phyloP scores from a whole-genome alignment of 2,329 filamentous ascomycete species.

The Sclerotiophoma versabilis region DNA sequence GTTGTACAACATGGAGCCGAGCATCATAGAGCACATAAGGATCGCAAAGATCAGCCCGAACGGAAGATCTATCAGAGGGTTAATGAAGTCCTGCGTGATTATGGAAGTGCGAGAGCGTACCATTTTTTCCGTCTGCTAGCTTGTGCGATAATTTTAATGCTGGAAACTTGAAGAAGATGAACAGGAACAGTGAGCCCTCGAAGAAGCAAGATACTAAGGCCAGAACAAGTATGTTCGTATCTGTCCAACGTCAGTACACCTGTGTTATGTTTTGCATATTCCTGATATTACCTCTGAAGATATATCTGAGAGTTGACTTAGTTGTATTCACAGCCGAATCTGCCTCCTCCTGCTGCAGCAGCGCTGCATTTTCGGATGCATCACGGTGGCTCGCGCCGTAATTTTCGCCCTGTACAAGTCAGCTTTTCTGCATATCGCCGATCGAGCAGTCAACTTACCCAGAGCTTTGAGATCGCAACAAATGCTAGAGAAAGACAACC shows the following conservation, averaged over 20 bases:
- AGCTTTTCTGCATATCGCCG: conserved; percentile 2
- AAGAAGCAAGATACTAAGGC: conserved; percentile 64
- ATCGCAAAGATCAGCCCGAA: conserved; percentile 64
- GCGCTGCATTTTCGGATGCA: conserved; percentile 27
- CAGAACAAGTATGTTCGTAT: conserved; percentile 60
- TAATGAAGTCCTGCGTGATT: neutral
- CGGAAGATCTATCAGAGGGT: conserved; percentile 37
- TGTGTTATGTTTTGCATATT: neutral
- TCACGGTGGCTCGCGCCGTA: conserved; percentile 49
- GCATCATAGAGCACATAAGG: conserved; percentile 67
- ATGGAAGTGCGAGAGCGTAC: conserved; percentile 18
- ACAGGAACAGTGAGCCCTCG: conserved; percentile 68
- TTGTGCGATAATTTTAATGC: conserved; percentile 54
- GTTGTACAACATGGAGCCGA: conserved; percentile 64
- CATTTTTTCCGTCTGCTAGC: conserved; percentile 34
- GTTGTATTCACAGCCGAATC: conserved; percentile 23
- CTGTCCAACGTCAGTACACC: conserved; percentile 24
- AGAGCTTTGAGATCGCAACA: conserved; percentile 56
- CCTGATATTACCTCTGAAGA: conserved; percentile 26
- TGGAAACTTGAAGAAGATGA: conserved; percentile 69
- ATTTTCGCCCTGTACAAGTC: conserved; percentile 56
- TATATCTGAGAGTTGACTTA: conserved; percentile 33
- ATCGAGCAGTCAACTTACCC: conserved; percentile 53
- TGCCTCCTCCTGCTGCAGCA: conserved; percentile 39
- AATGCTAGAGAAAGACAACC: conserved; percentile 55